These are phyloP conservation scores for Rhytidhysteron rufulum DNA, from an alignment of 2,329 filamentous ascomycete genomes.

Conservation along the genomic window DNA sequence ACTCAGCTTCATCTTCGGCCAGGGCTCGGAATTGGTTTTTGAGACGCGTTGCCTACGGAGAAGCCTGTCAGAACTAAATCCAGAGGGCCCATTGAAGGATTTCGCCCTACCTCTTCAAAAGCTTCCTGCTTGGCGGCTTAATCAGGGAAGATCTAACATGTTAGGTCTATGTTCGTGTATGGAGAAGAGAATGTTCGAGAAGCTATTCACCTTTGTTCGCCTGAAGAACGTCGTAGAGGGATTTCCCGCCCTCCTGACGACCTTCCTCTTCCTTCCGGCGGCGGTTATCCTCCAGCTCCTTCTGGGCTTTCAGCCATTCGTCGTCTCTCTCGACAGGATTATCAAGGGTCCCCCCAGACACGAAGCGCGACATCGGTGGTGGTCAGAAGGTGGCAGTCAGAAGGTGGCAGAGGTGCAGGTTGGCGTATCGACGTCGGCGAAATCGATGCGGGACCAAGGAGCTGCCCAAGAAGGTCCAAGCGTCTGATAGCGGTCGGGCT, in stretches of 20 bases:
- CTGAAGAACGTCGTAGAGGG: conserved; percentile 70
- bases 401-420: too few species aligned
- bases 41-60: conserved; percentile 50
- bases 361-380: conserved; percentile 12
- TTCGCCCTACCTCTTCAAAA: conserved; percentile 61
- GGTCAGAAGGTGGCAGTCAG: neutral
- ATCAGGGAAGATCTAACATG: conserved; percentile 25
- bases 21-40: conserved; percentile 74
- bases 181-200: neutral
- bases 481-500: too few species aligned
- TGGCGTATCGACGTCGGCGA: neutral
- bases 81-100: neutral
- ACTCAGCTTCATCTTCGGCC: conserved; percentile 76
- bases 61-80: neutral
- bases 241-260: conserved; percentile 53
- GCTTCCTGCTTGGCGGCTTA: conserved; percentile 75
- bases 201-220: conserved; percentile 67
- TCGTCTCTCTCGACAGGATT: conserved; percentile 43
- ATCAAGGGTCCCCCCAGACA: conserved; percentile 15
- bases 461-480: neutral
- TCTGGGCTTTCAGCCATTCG: conserved; percentile 64
- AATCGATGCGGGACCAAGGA: neutral
- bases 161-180: conserved; percentile 13
- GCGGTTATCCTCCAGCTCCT: conserved; percentile 60
- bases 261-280: conserved; percentile 51